Evolutionary conservation across 108 stramenopile species (phyloP).

Genomic region (Skeletonema marinoi): DNA sequence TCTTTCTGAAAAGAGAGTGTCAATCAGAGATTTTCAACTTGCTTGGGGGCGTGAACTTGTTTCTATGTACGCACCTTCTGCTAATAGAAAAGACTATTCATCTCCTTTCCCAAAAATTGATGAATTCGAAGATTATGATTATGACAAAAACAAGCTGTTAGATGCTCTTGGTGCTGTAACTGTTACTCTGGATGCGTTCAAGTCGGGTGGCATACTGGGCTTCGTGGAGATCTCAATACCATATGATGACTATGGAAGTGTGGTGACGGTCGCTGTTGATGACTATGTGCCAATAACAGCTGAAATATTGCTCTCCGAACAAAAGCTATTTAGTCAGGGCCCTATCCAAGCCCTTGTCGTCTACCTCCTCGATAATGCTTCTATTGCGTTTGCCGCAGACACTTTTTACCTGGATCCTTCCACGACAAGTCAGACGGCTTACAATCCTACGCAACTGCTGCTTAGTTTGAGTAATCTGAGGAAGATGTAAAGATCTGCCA

Average conservation of each 20-base stretch:
- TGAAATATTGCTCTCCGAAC: conserved; percentile 58
- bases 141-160: conserved; percentile 51
- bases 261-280: conserved; percentile 66
- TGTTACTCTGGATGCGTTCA: conserved; percentile 31
- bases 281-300: conserved; percentile 55
- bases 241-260: conserved; percentile 67
- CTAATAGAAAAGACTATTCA: conserved; percentile 36
- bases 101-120: conserved; percentile 57
- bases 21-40: conserved; percentile 41
- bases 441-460: conserved; percentile 69
- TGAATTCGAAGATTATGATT: conserved; percentile 51
- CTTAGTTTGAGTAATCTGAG: conserved; percentile 49
- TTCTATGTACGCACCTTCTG: conserved; percentile 29
- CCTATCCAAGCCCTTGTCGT: conserved; percentile 48
- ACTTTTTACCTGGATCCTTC: conserved; percentile 68
- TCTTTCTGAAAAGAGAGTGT: conserved; percentile 28
- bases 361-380: conserved; percentile 39
- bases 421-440: conserved; percentile 58
- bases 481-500: conserved; percentile 18
- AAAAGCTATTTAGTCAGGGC: conserved; percentile 40
- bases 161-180: conserved; percentile 54
- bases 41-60: conserved; percentile 52
- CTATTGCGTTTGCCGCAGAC: conserved; percentile 47
- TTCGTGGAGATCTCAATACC: conserved; percentile 61
- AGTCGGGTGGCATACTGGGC: conserved; percentile 45